A percentile compares a stretch with the other conserved stretches of the same genome.
Conservation (phyloP, 2,329 filamentous ascomycete genomes). For the Trichocomaceae sp. region DNA sequence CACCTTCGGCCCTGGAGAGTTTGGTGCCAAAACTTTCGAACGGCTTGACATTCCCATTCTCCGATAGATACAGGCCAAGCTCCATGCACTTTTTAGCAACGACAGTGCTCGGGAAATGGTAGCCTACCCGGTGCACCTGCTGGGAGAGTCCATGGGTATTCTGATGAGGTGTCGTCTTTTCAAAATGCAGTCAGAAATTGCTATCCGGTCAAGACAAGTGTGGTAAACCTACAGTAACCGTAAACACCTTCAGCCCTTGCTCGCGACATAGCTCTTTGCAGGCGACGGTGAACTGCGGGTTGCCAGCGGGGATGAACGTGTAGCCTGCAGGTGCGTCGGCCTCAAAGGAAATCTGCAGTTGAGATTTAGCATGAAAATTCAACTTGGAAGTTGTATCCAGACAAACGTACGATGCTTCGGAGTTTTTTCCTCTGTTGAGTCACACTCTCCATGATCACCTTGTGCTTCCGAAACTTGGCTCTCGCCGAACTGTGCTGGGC, state of each 20-base stretch:
- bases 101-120: constrained; percentile 56
- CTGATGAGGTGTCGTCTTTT: constrained; percentile 45
- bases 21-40: constrained; percentile 25
- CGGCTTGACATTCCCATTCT: constrained; percentile 42
- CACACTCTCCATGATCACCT: constrained; percentile 53
- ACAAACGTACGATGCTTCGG: constrained; percentile 42
- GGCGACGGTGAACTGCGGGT: constrained; percentile 52
- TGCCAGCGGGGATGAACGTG: constrained; percentile 55
- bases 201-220: not conserved
- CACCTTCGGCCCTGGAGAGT: constrained; percentile 19
- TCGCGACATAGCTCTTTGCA: constrained; percentile 56
- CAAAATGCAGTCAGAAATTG: not conserved
- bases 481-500: constrained; percentile 28
- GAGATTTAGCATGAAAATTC: constrained; percentile 26
- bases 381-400: constrained; percentile 4
- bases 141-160: constrained; percentile 50
- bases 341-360: constrained; percentile 48
- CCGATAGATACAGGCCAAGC: constrained; percentile 40
- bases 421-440: constrained; percentile 57
- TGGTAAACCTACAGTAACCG: constrained; percentile 51
- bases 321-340: constrained; percentile 53
- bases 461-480: constrained; percentile 42
- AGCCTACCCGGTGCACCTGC: constrained; percentile 56
- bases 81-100: constrained; percentile 51
- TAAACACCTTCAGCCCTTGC: constrained; percentile 48